phyloP scores from a whole-genome alignment of 139 green algal genomes.

The Coelastrella sp. region DNA sequence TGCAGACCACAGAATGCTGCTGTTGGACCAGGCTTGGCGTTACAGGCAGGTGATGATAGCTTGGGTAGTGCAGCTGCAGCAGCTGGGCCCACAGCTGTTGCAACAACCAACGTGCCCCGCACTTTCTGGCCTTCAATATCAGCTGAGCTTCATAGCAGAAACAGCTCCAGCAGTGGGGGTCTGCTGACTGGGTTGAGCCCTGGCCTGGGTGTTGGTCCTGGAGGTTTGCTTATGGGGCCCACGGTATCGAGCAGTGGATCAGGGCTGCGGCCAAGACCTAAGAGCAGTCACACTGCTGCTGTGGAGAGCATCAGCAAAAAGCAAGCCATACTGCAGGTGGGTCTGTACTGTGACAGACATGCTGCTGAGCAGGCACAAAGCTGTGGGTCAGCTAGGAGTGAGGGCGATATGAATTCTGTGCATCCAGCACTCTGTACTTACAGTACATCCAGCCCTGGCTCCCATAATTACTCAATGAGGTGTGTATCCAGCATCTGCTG shows the following conservation, averaged over 20 bases:
- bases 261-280: slow-evolving; percentile 41
- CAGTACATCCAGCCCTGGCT: too few relatives aligned
- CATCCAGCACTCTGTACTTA: too few relatives aligned
- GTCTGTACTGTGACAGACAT: not conserved
- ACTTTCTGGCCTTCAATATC: not conserved
- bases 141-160: slow-evolving; percentile 15
- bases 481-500: not conserved
- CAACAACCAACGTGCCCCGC: not conserved
- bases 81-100: not conserved
- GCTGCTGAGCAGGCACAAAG: too few relatives aligned
- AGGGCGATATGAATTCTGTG: too few relatives aligned
- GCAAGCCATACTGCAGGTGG: slow-evolving; percentile 25
- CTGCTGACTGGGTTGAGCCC: slow-evolving; percentile 13
- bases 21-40: not conserved
- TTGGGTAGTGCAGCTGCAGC: not conserved
- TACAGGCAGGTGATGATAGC: not conserved
- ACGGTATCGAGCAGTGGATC: slow-evolving; percentile 8
- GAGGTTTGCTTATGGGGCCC: not conserved
- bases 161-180: not conserved
- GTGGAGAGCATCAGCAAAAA: slow-evolving; percentile 24
- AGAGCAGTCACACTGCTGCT: slow-evolving; percentile 32
- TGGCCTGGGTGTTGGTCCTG: slow-evolving; percentile 4
- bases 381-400: too few relatives aligned
- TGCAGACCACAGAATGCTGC: slow-evolving; percentile 18
- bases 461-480: not conserved